A percentile compares a stretch with the other conserved stretches of the same genome.
Evolutionary conservation across 768 basidiomycete species (phyloP).

Genomic region (Tricholoma hemisulphureum): DNA sequence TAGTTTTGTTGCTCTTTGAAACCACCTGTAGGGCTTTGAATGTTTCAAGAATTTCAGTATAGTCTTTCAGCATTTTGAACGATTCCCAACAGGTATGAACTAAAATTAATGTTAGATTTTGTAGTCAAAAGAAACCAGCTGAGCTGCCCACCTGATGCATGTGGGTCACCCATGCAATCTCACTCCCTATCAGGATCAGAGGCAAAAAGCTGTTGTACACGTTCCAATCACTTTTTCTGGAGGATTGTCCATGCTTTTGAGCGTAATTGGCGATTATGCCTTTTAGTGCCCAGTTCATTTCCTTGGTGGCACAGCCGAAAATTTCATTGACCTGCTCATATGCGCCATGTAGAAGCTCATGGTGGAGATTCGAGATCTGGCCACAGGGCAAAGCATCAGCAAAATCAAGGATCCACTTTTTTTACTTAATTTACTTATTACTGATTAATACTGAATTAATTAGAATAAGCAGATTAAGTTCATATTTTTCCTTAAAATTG

Average conservation of each 20-base stretch:
- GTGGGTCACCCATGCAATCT: background rate
- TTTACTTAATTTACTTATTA: no score
- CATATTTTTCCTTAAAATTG: no score
- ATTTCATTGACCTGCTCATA: background rate
- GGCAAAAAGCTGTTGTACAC: background rate
- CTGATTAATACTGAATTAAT: no score
- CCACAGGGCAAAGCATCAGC: background rate
- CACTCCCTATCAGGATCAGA: background rate
- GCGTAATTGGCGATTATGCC: background rate
- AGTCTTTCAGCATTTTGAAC: conserved; percentile 1
- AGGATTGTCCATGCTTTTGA: background rate
- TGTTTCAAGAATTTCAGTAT: background rate
- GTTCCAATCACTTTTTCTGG: background rate
- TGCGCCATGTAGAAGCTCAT: background rate
- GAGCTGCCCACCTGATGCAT: background rate
- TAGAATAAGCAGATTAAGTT: no score
- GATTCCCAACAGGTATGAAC: background rate
- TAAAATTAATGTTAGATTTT: background rate
- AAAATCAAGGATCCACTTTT: no score
- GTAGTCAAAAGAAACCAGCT: background rate
- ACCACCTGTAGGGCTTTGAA: background rate
- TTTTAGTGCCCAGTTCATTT: background rate
- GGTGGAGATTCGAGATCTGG: background rate
- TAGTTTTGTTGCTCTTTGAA: background rate
- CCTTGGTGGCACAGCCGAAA: background rate